These are phyloP conservation scores for Raphanus raphanistrum DNA, from an alignment of 345 rosid genomes.

Conservation along the genomic window DNA sequence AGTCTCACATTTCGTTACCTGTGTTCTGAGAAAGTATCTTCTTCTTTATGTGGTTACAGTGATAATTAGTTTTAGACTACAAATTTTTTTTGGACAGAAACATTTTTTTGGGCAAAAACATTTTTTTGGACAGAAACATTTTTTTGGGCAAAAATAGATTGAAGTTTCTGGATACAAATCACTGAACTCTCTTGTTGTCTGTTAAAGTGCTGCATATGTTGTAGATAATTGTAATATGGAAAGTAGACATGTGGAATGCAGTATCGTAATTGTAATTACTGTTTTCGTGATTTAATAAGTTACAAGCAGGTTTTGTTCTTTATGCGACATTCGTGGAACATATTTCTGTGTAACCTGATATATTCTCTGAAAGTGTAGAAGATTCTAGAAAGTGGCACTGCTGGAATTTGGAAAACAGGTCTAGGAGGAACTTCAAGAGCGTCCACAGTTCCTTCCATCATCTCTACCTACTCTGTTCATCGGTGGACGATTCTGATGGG, in stretches of 20 bases:
- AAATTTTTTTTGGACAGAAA: neutral
- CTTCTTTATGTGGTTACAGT: neutral
- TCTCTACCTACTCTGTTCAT: neutral
- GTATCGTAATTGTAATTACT: neutral
- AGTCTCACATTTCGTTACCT: neutral
- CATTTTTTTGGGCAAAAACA: neutral
- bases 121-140: neutral
- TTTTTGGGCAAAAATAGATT: neutral
- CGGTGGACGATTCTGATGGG: neutral
- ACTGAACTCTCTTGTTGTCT: slow-evolving; percentile 12
- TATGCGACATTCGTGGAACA: neutral
- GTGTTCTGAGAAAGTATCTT: neutral
- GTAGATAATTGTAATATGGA: slow-evolving; percentile 59
- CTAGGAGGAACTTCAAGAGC: neutral
- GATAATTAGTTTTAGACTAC: neutral
- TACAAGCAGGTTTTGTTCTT: neutral
- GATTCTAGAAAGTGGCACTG: neutral
- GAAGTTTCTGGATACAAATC: slow-evolving; percentile 7
- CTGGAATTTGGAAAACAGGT: neutral
- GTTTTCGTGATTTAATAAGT: neutral
- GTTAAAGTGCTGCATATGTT: slow-evolving; percentile 84
- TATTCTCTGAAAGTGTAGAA: neutral
- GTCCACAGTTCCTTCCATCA: neutral
- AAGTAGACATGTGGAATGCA: neutral
- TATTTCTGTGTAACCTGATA: neutral